A percentile compares a stretch with the other conserved stretches of the same genome.
phyloP scores from a whole-genome alignment of 176 grass and related monocot species.

The Musa acuminata region DNA sequence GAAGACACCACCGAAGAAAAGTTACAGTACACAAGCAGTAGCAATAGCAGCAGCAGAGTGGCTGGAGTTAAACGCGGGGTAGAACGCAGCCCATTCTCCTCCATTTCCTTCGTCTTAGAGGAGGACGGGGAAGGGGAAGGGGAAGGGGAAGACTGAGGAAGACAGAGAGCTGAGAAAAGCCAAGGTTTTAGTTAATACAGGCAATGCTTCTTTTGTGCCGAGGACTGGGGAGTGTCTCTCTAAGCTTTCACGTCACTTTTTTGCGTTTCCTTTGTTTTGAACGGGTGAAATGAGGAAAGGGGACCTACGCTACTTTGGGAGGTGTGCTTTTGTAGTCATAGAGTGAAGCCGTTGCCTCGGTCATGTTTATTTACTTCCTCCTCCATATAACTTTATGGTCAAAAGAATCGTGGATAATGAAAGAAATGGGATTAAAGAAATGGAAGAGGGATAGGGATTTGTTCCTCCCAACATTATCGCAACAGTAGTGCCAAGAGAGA shows the following conservation, averaged over 20 bases:
- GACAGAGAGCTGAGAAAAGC: not conserved
- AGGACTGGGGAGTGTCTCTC: not conserved
- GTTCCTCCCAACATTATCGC: not conserved
- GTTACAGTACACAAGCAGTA: not conserved
- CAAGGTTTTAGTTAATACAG: constrained; percentile 1
- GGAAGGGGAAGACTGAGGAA: not conserved
- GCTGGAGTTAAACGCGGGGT: not conserved
- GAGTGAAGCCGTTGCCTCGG: not conserved
- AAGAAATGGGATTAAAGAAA: no score
- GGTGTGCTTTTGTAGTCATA: not conserved
- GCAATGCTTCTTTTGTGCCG: not conserved
- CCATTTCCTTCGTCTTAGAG: not conserved
- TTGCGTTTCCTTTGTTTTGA: not conserved
- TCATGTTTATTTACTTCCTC: not conserved
- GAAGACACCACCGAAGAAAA: not conserved
- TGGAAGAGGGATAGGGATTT: not conserved
- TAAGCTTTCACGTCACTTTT: not conserved
- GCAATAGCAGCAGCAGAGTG: not conserved
- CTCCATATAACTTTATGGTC: not conserved
- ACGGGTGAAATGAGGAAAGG: not conserved
- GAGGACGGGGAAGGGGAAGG: not conserved
- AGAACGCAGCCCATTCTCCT: not conserved
- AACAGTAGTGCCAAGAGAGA: not conserved
- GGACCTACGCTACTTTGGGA: not conserved
- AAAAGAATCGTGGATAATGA: not conserved